These are phyloP conservation scores for Aspergillus leporis DNA, from an alignment of 495 filamentous ascomycete genomes.

Conservation along the genomic window DNA sequence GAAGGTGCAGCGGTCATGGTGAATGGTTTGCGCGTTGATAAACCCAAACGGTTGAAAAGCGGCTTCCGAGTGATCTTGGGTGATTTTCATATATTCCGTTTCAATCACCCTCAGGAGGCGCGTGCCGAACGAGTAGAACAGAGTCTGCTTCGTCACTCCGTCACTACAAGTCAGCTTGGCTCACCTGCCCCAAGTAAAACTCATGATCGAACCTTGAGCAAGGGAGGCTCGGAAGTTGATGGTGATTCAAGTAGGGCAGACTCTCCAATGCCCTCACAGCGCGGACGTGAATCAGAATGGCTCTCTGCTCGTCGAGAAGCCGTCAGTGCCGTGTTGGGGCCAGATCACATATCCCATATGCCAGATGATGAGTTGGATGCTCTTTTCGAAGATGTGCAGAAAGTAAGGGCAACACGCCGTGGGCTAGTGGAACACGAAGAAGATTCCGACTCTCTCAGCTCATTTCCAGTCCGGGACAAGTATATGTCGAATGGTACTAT, in stretches of 20 bases:
- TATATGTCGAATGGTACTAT: slow-evolving; percentile 94
- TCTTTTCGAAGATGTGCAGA: slow-evolving; percentile 94
- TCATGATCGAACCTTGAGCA: slow-evolving; percentile 77
- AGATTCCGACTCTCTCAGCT: slow-evolving; percentile 85
- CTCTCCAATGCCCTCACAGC: slow-evolving; percentile 70
- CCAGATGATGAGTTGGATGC: slow-evolving; percentile 93
- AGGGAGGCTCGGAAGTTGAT: slow-evolving; percentile 69
- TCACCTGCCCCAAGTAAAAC: slow-evolving; percentile 67
- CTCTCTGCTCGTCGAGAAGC: slow-evolving; percentile 92
- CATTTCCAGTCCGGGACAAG: slow-evolving; percentile 88
- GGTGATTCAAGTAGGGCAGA: slow-evolving; percentile 70
- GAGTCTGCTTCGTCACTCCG: slow-evolving; percentile 83
- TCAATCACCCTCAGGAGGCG: slow-evolving; percentile 97
- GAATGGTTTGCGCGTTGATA: slow-evolving; percentile 84
- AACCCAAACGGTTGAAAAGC: slow-evolving; percentile 80
- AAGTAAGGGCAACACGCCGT: slow-evolving; percentile 78
- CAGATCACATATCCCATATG: slow-evolving; percentile 83
- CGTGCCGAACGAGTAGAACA: slow-evolving; percentile 88
- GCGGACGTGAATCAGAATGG: slow-evolving; percentile 88
- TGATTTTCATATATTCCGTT: slow-evolving; percentile 98
- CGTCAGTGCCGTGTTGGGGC: slow-evolving; percentile 83
- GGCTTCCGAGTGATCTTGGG: slow-evolving; percentile 94
- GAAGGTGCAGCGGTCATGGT: slow-evolving; percentile 97
- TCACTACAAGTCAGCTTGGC: slow-evolving; percentile 77
- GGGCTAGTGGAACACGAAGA: slow-evolving; percentile 74